These are phyloP conservation scores for Cystofilobasidium bisporidii DNA, from an alignment of 768 basidiomycete species.

Conservation along the genomic window DNA sequence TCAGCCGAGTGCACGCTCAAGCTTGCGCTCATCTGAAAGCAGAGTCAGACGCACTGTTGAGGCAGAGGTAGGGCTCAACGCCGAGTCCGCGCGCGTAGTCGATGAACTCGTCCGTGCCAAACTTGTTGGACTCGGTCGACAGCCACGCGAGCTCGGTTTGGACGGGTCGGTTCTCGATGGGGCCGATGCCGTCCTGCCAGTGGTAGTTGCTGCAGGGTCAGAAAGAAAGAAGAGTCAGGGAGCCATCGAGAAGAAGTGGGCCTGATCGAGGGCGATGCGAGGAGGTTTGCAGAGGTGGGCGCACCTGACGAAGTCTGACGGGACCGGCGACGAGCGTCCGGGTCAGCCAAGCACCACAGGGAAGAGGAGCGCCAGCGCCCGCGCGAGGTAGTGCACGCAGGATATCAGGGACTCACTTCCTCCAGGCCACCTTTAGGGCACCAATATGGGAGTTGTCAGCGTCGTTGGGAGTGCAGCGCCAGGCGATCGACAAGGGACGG, in stretches of 20 bases:
- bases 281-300: too few species aligned
- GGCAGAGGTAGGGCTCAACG: conserved; percentile 53
- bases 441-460: not conserved
- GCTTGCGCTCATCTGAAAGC: too few species aligned
- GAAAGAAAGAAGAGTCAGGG: conserved; percentile 43
- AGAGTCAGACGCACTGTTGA: conserved; percentile 44
- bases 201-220: conserved; percentile 50
- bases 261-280: too few species aligned
- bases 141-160: conserved; percentile 56
- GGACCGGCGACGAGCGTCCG: too few species aligned
- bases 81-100: conserved; percentile 49
- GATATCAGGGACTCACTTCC: not conserved
- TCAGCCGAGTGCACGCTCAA: not conserved
- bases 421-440: not conserved
- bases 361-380: not conserved
- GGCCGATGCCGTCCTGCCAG: conserved; percentile 56
- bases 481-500: conserved; percentile 28
- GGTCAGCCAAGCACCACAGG: too few species aligned
- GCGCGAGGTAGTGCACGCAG: too few species aligned
- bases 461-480: too few species aligned
- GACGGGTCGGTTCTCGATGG: conserved; percentile 46
- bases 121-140: conserved; percentile 52
- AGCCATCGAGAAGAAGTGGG: too few species aligned
- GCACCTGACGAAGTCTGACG: not conserved
- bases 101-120: conserved; percentile 49